Evolutionary conservation across 2,329 filamentous ascomycete species (phyloP), one percentile per base, ranked within the genome.

Genomic region (Phaeoacremonium minimum): DNA sequence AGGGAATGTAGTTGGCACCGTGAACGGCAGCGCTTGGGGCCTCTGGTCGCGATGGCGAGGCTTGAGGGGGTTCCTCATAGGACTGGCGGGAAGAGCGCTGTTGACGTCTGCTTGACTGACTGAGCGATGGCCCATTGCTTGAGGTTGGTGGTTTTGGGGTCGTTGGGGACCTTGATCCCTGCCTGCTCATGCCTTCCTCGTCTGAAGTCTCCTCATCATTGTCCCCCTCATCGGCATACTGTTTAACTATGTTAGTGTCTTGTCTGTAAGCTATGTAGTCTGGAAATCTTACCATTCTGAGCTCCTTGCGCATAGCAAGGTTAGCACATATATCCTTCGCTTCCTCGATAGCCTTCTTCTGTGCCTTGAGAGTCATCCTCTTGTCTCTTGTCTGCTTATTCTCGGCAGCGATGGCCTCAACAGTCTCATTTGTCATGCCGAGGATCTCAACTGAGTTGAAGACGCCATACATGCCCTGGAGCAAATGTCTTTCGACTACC

Each of bases 371-470:
- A 1, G 64, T 57, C 43, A 65, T 55, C 35, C 70, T 62, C n/a
- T 67, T 56, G 18, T 74, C 69, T 5, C 70, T 58, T 1, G 69
- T 73, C 53, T 71, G 67, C 57, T 70, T 71, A 48, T 73, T 72
- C 55, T 74, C 70, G 1, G 69, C 68, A 0, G 69, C 69, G 33
- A 74, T 74, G 19, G 63, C 65, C 49, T 74, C 69, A 22, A 74
- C 62, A 5, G 60, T 60, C 4, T 55, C 40, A 38, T 67, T 61
- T 15, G 46, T 55, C 66, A 74, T 69, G 43, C 61, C 58, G 30
- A 74, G 50, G 20, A 74, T 66, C 52, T 69, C 66, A n/a, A 71
- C 64, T 7, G 69, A 67, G 47, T 74, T 71, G 52, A 74, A 74
- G 18, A 74, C 56, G 18, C 65, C 57, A 32, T 73, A 63, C 66